These are phyloP conservation scores for Geotrichum cucujoidarum DNA, from an alignment of 1,139 yeast genomes.

Conservation along the genomic window DNA sequence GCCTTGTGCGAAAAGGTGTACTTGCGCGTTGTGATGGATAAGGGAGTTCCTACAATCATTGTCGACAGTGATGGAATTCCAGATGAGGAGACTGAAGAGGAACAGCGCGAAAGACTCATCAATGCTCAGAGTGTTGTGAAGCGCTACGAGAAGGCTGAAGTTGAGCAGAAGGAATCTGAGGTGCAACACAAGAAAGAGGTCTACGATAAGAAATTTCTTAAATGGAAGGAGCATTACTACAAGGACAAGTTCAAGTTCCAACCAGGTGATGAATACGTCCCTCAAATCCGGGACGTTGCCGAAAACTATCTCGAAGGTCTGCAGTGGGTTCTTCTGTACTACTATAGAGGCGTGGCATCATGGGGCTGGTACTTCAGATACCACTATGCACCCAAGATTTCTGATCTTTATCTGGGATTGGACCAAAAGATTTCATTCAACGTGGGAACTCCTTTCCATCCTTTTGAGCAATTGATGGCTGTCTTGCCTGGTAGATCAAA, in stretches of 20 bases:
- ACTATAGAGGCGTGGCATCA: constrained; percentile 83
- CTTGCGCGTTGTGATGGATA: constrained; percentile 27
- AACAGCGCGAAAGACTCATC: constrained; percentile 34
- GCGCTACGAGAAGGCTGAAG: constrained; percentile 66
- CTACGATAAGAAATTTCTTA: constrained; percentile 66
- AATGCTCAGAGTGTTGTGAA: constrained; percentile 38
- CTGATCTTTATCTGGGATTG: constrained; percentile 73
- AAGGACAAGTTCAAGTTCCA: constrained; percentile 69
- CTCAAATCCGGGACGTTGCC: constrained; percentile 55
- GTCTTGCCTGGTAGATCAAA: constrained; percentile 92
- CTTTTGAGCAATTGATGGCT: constrained; percentile 97
- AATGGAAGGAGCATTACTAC: constrained; percentile 83
- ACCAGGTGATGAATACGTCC: constrained; percentile 40
- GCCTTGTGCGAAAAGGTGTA: constrained; percentile 29
- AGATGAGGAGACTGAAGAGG: constrained; percentile 62
- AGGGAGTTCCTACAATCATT: constrained; percentile 23
- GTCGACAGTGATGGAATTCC: constrained; percentile 69
- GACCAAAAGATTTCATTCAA: constrained; percentile 58
- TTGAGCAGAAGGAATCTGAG: constrained; percentile 54
- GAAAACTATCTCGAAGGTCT: constrained; percentile 86
- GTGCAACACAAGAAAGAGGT: constrained; percentile 59
- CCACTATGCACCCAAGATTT: constrained; percentile 90
- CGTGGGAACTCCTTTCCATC: constrained; percentile 74
- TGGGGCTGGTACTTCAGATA: constrained; percentile 93
- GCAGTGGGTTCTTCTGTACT: constrained; percentile 92